These are phyloP conservation scores for Leccinum fuscescens DNA, from an alignment of 1,284 basidiomycete genomes.

Conservation along the genomic window DNA sequence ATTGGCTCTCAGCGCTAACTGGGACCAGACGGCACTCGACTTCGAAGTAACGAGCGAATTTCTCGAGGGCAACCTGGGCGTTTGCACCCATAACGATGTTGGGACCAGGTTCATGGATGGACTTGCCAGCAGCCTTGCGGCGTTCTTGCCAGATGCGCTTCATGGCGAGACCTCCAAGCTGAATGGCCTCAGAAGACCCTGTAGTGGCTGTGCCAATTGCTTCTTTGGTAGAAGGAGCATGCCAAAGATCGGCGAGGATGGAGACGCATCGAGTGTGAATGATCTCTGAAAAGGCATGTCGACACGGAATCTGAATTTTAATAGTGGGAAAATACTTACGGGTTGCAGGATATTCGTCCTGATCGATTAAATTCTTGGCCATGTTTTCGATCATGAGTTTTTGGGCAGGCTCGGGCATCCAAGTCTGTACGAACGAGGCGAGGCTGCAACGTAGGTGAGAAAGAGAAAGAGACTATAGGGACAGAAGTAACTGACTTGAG, in stretches of 20 bases:
- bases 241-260: conserved; percentile 91
- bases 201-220: conserved; percentile 93
- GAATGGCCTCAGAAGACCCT: conserved; percentile 90
- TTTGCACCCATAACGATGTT: conserved; percentile 82
- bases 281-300: conserved; percentile 43
- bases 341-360: conserved; percentile 89
- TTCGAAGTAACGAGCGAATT: conserved; percentile 91
- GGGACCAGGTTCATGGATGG: conserved; percentile 79
- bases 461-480: not conserved
- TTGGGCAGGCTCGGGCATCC: conserved; percentile 63
- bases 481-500: conserved; percentile 38
- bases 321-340: conserved; percentile 40
- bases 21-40: conserved; percentile 84
- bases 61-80: conserved; percentile 85
- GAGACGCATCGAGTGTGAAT: conserved; percentile 82
- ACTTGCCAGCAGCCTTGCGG: conserved; percentile 84
- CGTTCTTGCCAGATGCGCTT: conserved; percentile 92
- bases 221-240: conserved; percentile 71
- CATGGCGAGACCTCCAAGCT: conserved; percentile 92
- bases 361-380: conserved; percentile 87
- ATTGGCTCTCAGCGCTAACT: conserved; percentile 72
- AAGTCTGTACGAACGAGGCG: conserved; percentile 77
- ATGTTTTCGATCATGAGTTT: conserved; percentile 83
- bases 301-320: not conserved
- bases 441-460: conserved; percentile 75